Evolutionary conservation across 208 protist species (phyloP), one percentile per base, ranked within the genome.

Genomic region (Acanthamoeba royreba): DNA sequence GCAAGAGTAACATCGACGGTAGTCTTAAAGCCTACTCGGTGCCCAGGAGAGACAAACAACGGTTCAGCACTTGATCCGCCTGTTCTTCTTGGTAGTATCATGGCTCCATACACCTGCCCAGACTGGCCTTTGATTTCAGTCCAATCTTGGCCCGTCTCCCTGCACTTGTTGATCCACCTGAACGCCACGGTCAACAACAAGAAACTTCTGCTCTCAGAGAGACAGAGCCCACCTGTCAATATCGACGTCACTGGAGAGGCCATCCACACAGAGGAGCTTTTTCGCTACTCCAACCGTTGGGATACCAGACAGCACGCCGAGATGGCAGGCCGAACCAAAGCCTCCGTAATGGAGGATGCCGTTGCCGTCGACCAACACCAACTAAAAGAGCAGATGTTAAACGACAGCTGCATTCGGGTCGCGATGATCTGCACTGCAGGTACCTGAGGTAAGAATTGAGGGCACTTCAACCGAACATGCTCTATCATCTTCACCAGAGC

Each of bases 351-450:
- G 99, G 45, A 99, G 96, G 2, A 98, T 96, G 8, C 99, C 99
- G 91, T 99, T 99, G 28, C 99, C 98, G 92, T 99, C 99, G 19
- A 99, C 96, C 4, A 99, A 43, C 35, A 99, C 87, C 19, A 99
- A 77, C 69, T 81, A 42, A 9, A 35, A 38, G 0, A 17, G n/a
- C 13, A 8, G 15, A 4, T n/a, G 55, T 63, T 22, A 1, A 19
- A 31, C 9, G 55, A 25, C n/a, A 0, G 55, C 11, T 7, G 55
- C 33, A 19, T 15, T 0, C 31, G 53, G 0, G 55, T 63, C 11
- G 7, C 49, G 15, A 58, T 58, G 49, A 58, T 13, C 49, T 58
- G 15, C 22, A 58, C 15, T 58, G 22, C 5, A 7, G 11, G 13
- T 42, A 42, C 63, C 53, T 99, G 98, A 43, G 96, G 96, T 28